phyloP scores from a whole-genome alignment of 345 rosid species.

The Rhodamnia rubescens region DNA sequence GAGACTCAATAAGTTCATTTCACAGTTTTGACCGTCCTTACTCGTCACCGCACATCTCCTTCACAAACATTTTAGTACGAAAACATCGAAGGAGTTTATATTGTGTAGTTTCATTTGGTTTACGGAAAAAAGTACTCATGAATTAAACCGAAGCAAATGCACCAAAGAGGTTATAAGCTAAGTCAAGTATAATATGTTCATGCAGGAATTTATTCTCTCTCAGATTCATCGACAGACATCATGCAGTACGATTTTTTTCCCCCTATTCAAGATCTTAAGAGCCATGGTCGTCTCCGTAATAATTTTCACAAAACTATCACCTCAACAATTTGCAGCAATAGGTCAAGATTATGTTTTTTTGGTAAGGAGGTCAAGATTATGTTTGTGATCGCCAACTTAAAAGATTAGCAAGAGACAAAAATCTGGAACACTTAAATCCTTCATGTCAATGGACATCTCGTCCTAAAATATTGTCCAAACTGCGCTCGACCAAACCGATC shows the following conservation, averaged over 20 bases:
- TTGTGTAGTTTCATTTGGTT: background rate
- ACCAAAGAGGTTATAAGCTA: background rate
- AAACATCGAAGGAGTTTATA: background rate
- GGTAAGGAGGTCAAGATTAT: background rate
- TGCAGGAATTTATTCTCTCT: background rate
- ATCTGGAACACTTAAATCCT: background rate
- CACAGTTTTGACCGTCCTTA: background rate
- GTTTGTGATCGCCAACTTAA: background rate
- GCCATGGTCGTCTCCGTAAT: background rate
- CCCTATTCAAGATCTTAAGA: background rate
- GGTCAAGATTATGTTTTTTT: background rate
- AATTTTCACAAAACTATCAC: background rate
- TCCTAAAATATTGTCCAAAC: background rate
- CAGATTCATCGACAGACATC: background rate
- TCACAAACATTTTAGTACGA: too few relatives aligned
- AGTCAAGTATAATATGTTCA: background rate
- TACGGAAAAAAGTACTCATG: background rate
- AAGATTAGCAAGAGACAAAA: background rate
- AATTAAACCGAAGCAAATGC: background rate
- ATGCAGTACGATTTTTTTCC: too few relatives aligned
- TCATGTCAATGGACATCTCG: background rate
- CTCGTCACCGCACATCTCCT: background rate
- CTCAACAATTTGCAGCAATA: background rate
- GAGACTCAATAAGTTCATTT: background rate
- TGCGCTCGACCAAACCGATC: background rate